phyloP scores from a whole-genome alignment of 2,329 filamentous ascomycete species.

The Pseudogymnoascus sp. region DNA sequence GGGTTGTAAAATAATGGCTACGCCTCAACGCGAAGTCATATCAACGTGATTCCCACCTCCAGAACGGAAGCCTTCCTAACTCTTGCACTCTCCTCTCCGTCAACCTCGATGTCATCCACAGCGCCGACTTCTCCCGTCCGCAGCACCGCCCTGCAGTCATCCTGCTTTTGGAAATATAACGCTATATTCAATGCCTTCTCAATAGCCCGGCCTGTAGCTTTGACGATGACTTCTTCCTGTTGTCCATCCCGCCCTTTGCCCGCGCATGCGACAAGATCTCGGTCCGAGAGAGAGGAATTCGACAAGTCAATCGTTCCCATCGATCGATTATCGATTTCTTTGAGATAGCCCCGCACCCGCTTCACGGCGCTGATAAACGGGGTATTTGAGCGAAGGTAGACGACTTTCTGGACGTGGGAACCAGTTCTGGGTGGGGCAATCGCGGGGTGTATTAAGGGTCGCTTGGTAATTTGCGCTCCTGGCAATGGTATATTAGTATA shows the following conservation, averaged over 20 bases:
- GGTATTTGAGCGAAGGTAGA: constrained; percentile 24
- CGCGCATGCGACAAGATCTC: constrained; percentile 16
- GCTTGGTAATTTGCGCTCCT: constrained; percentile 26
- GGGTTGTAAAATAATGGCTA: background rate
- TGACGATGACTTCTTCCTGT: constrained; percentile 24
- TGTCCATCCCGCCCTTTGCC: constrained; percentile 14
- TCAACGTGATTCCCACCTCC: constrained; percentile 7
- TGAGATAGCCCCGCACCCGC: constrained; percentile 23
- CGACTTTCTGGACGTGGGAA: constrained; percentile 19
- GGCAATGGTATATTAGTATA: background rate
- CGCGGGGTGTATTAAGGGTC: constrained; percentile 27
- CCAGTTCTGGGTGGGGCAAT: constrained; percentile 18
- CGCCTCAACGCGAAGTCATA: background rate
- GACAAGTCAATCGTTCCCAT: constrained; percentile 14
- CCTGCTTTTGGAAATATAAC: constrained; percentile 21
- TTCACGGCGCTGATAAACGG: constrained; percentile 26
- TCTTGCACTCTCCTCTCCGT: constrained; percentile 20
- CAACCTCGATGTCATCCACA: constrained; percentile 26
- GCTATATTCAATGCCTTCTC: constrained; percentile 23
- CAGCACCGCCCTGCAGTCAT: constrained; percentile 21
- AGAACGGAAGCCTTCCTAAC: constrained; percentile 19
- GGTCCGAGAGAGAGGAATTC: constrained; percentile 8
- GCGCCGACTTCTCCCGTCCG: constrained; percentile 27
- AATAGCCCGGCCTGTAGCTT: constrained; percentile 27
- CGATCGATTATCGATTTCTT: constrained; percentile 20